Evolutionary conservation across 2,329 filamentous ascomycete species (phyloP).

Genomic region (Fusarium tuaranense): DNA sequence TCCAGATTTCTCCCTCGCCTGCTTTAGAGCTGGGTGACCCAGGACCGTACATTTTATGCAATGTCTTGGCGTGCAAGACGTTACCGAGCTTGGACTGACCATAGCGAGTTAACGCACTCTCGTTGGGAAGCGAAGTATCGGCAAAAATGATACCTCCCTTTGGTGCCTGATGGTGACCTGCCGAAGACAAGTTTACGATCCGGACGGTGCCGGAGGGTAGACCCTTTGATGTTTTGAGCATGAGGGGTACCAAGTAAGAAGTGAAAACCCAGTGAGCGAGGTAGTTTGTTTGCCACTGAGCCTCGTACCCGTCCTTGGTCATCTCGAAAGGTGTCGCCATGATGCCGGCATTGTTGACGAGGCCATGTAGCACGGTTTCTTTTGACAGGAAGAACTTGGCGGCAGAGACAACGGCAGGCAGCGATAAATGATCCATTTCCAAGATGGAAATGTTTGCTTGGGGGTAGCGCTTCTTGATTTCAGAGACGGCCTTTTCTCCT

Average conservation of each 20-base stretch:
- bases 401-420: constrained; percentile 16
- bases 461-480: constrained; percentile 13
- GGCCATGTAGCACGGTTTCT: constrained; percentile 15
- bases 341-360: constrained; percentile 35
- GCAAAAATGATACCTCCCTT: constrained; percentile 28
- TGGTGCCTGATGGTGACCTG: constrained; percentile 23
- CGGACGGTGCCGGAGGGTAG: constrained; percentile 16
- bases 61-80: constrained; percentile 23
- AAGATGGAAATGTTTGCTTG: constrained; percentile 7
- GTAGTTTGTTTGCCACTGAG: constrained; percentile 38
- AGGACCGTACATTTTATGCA: constrained; percentile 29
- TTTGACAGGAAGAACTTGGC: constrained; percentile 25
- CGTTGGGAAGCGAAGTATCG: not conserved
- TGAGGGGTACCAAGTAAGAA: constrained; percentile 21
- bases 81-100: constrained; percentile 37
- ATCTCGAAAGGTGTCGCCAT: constrained; percentile 27
- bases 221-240: constrained; percentile 21
- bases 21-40: constrained; percentile 5
- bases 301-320: constrained; percentile 24
- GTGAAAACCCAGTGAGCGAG: constrained; percentile 33
- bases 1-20: constrained; percentile 30
- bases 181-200: constrained; percentile 33
- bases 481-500: not conserved
- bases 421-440: constrained; percentile 24
- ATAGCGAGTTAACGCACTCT: constrained; percentile 10